Conservation (phyloP, 495 filamentous ascomycete species). For the Penicillium bovifimosum region DNA sequence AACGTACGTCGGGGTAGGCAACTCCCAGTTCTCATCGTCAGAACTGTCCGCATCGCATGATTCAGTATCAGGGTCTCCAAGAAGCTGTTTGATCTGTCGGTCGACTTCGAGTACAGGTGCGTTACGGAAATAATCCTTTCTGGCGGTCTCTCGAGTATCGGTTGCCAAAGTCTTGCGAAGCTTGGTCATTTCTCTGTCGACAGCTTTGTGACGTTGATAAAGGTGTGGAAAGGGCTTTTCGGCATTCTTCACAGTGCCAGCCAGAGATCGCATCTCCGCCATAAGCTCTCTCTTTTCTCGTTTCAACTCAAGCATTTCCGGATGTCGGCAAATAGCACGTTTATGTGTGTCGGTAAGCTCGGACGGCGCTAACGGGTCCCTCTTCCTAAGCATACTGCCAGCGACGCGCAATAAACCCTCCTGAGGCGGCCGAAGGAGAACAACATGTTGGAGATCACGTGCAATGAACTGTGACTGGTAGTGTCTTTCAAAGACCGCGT, state of each 20-base stretch:
- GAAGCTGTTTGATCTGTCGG: constrained; percentile 26
- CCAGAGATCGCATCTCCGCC: constrained; percentile 26
- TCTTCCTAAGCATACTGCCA: constrained; percentile 25
- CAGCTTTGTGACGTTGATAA: constrained; percentile 19
- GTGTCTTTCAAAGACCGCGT: constrained; percentile 26
- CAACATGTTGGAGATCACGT: constrained; percentile 23
- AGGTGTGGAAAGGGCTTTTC: constrained; percentile 19
- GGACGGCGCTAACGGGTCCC: constrained; percentile 18
- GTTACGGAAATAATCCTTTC: constrained; percentile 27
- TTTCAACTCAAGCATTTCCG: constrained; percentile 19
- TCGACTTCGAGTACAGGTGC: constrained; percentile 24
- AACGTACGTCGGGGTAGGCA: constrained; percentile 17
- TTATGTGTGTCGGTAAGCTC: constrained; percentile 22
- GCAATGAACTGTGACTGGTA: constrained; percentile 28
- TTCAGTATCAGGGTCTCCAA: constrained; percentile 13
- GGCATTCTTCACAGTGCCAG: constrained; percentile 21
- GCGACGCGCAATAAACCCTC: constrained; percentile 15
- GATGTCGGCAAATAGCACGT: constrained; percentile 21
- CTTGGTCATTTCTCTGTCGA: constrained; percentile 19
- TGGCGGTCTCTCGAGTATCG: constrained; percentile 22
- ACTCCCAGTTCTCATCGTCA: constrained; percentile 4
- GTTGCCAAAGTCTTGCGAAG: constrained; percentile 20
- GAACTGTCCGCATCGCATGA: constrained; percentile 11
- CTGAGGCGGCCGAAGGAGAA: constrained; percentile 23
- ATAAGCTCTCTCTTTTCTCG: constrained; percentile 28